phyloP scores from a whole-genome alignment of 345 rosid species.

The Syzygium aqueum region DNA sequence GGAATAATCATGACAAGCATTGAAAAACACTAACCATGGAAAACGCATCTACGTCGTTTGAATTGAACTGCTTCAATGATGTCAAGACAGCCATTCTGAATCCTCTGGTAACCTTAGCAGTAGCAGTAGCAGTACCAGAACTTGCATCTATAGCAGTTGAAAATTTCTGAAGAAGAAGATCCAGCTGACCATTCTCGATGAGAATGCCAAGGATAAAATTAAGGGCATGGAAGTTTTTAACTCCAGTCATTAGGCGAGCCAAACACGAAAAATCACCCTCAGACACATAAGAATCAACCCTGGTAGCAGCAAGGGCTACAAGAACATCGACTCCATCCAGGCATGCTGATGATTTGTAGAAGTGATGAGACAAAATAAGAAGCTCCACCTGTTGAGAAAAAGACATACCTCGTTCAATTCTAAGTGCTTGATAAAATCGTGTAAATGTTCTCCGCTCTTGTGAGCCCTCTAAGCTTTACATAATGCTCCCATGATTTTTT shows the following conservation, averaged over 20 bases:
- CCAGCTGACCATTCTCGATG: slow-evolving; percentile 90
- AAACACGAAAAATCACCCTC: slow-evolving; percentile 96
- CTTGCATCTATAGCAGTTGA: slow-evolving; percentile 83
- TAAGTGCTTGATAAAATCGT: background rate
- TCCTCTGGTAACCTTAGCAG: slow-evolving; percentile 89
- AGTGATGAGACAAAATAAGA: slow-evolving; percentile 93
- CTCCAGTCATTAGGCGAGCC: slow-evolving; percentile 93
- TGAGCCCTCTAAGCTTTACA: background rate
- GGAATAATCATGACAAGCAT: background rate
- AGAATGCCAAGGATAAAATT: slow-evolving; percentile 92
- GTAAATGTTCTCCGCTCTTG: background rate
- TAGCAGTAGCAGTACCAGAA: slow-evolving; percentile 45
- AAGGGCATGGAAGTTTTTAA: slow-evolving; percentile 92
- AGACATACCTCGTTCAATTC: background rate
- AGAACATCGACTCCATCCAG: slow-evolving; percentile 99
- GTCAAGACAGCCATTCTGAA: slow-evolving; percentile 95
- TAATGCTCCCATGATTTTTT: background rate
- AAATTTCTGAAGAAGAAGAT: slow-evolving; percentile 87
- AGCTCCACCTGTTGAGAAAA: slow-evolving; percentile 68
- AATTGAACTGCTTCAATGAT: slow-evolving; percentile 86
- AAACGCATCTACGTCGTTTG: slow-evolving; percentile 83
- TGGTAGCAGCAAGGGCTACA: slow-evolving; percentile 93
- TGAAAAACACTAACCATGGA: slow-evolving; percentile 54
- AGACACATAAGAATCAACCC: slow-evolving; percentile 86
- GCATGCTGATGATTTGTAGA: slow-evolving; percentile 96